A percentile compares a stretch with the other conserved stretches of the same genome.
Evolutionary conservation across 2,329 filamentous ascomycete genomes (phyloP).

Genomic region (Chrysosphaeria jannelii): DNA sequence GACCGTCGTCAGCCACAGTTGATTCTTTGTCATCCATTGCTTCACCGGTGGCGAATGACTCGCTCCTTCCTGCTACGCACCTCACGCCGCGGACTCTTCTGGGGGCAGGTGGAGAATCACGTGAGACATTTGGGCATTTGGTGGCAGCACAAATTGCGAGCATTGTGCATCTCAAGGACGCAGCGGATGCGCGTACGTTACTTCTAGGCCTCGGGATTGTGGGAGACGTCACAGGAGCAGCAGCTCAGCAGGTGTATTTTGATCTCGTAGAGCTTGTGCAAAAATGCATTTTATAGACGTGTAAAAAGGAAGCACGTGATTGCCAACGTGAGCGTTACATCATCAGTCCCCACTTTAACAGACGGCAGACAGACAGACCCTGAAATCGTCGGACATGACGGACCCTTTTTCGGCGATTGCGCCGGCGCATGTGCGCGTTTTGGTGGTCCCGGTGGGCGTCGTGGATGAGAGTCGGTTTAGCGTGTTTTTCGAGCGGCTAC

Average conservation of each 20-base stretch:
- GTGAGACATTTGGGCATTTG: conserved; percentile 64
- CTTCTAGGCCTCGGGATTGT: conserved; percentile 29
- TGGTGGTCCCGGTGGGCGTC: conserved; percentile 61
- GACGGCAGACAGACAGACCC: too few species aligned
- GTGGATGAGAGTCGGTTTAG: conserved; percentile 61
- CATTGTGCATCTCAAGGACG: conserved; percentile 39
- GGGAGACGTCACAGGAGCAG: conserved; percentile 13
- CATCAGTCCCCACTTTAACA: too few species aligned
- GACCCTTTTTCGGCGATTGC: conserved; percentile 77
- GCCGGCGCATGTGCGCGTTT: conserved; percentile 65
- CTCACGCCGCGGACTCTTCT: conserved; percentile 68
- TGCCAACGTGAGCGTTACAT: too few species aligned
- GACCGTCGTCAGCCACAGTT: conserved; percentile 25
- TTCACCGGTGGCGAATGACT: too few species aligned
- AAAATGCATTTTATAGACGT: conserved; percentile 14
- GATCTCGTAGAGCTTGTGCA: conserved; percentile 32
- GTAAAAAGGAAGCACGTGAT: too few species aligned
- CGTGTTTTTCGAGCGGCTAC: conserved; percentile 47
- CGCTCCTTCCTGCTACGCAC: conserved; percentile 46
- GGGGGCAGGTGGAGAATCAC: conserved; percentile 48
- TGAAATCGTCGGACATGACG: too few species aligned
- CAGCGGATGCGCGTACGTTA: conserved; percentile 29
- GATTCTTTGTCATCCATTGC: too few species aligned
- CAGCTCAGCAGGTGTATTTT: conserved; percentile 21
- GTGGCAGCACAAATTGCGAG: conserved; percentile 75